phyloP scores from a whole-genome alignment of 768 basidiomycete species.

The Leccinellum albellum region DNA sequence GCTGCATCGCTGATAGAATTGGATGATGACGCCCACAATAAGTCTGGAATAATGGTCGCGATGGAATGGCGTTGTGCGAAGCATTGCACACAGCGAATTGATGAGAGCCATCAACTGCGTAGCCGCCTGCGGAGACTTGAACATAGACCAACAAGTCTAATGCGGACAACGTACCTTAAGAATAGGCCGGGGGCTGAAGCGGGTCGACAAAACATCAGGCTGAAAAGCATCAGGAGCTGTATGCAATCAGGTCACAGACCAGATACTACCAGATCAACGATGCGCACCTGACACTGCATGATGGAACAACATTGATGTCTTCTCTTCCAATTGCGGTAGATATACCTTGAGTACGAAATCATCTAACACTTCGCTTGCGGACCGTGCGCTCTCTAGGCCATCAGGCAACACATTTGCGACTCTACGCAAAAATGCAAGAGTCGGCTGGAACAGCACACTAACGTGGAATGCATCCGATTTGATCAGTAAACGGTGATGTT shows the following conservation, averaged over 20 bases:
- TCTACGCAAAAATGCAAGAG: slow-evolving; percentile 76
- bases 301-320: slow-evolving; percentile 83
- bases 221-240: slow-evolving; percentile 84
- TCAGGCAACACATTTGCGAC: slow-evolving; percentile 70
- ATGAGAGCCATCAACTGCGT: slow-evolving; percentile 85
- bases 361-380: slow-evolving; percentile 74
- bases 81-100: slow-evolving; percentile 89
- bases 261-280: background rate
- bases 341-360: slow-evolving; percentile 93
- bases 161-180: slow-evolving; percentile 53
- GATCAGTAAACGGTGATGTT: slow-evolving; percentile 82
- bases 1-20: slow-evolving; percentile 93
- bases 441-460: slow-evolving; percentile 90
- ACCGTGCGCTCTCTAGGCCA: slow-evolving; percentile 59
- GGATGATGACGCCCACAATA: slow-evolving; percentile 89
- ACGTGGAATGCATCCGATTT: slow-evolving; percentile 94
- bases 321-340: slow-evolving; percentile 92
- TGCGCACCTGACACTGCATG: slow-evolving; percentile 70
- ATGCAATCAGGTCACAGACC: slow-evolving; percentile 1
- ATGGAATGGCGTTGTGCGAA: slow-evolving; percentile 89
- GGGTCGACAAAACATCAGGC: slow-evolving; percentile 65
- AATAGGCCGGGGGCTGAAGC: slow-evolving; percentile 68
- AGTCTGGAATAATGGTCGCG: slow-evolving; percentile 92
- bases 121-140: slow-evolving; percentile 54
- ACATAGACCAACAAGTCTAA: background rate